These are phyloP conservation scores for Rhinocladiella similis DNA, from an alignment of 2,329 filamentous ascomycete species.

Conservation along the genomic window DNA sequence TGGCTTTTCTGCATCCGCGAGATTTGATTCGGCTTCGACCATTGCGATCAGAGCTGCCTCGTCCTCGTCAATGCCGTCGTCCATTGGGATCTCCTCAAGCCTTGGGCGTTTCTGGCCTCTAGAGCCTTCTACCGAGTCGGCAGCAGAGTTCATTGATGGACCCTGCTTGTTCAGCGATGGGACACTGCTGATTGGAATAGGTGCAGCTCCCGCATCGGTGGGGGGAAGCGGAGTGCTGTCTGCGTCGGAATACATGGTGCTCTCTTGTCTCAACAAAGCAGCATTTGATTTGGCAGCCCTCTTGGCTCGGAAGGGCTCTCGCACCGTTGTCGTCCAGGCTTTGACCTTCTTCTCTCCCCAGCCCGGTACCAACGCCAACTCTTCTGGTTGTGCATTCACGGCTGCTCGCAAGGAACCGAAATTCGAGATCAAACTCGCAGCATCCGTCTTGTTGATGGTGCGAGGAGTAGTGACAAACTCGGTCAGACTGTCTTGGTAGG, in stretches of 20 bases:
- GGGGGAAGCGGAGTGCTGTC: conserved; percentile 29
- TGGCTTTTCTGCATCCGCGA: conserved; percentile 7
- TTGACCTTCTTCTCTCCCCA: conserved; percentile 97
- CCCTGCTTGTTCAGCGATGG: conserved; percentile 15
- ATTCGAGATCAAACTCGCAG: conserved; percentile 82
- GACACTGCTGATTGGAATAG: conserved; percentile 33
- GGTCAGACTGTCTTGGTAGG: conserved; percentile 81
- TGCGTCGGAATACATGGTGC: conserved; percentile 6
- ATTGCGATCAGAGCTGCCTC: conserved; percentile 45
- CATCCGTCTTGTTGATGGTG: conserved; percentile 92
- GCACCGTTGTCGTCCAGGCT: conserved; percentile 76
- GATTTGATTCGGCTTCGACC: conserved; percentile 27
- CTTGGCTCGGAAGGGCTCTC: conserved; percentile 79
- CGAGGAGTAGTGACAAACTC: conserved; percentile 91
- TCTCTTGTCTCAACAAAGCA: conserved; percentile 26
- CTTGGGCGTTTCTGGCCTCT: conserved; percentile 22
- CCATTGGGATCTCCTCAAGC: conserved; percentile 17
- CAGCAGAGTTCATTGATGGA: conserved; percentile 15
- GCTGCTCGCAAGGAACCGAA: conserved; percentile 88
- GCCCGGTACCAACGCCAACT: conserved; percentile 78
- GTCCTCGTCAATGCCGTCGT: conserved; percentile 45
- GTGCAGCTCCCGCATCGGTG: conserved; percentile 29
- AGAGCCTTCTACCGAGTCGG: conserved; percentile 10
- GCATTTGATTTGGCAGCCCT: conserved; percentile 63
- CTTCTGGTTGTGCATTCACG: conserved; percentile 83